These are phyloP conservation scores for Truncatella angustata DNA, from an alignment of 2,329 filamentous ascomycete species.

Conservation along the genomic window DNA sequence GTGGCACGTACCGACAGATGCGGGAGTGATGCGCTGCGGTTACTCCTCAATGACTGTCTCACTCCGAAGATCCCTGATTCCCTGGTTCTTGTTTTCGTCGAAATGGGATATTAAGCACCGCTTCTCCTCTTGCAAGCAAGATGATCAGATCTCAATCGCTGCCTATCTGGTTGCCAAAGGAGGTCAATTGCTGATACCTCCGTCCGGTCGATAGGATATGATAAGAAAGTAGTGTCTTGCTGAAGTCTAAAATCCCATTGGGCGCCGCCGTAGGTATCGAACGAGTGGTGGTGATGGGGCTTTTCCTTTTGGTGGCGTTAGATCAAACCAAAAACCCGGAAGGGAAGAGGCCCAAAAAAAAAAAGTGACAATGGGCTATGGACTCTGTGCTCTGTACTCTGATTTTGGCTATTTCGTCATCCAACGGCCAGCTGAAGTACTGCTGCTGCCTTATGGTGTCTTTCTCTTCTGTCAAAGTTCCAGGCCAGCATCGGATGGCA, in stretches of 20 bases:
- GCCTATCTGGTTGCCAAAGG: not conserved
- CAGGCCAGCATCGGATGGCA: not conserved
- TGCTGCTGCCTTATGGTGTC: too few species aligned
- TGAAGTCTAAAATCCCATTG: not conserved
- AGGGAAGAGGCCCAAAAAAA: too few species aligned
- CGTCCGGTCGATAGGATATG: not conserved
- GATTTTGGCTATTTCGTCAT: slow-evolving; percentile 5
- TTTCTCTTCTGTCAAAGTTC: not conserved
- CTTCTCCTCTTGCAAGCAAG: not conserved
- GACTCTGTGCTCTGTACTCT: too few species aligned
- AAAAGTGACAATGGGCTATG: slow-evolving; percentile 7
- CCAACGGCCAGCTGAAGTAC: slow-evolving; percentile 6
- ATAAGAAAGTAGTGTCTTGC: not conserved
- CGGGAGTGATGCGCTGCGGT: slow-evolving; percentile 13
- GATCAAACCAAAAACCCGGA: not conserved
- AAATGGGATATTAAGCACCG: not conserved
- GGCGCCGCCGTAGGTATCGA: not conserved
- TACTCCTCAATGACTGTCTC: slow-evolving; percentile 9
- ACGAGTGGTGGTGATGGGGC: not conserved
- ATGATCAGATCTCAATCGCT: too few species aligned
- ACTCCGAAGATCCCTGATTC: slow-evolving; percentile 6
- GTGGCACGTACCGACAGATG: slow-evolving; percentile 10
- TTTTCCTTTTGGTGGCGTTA: slow-evolving; percentile 6
- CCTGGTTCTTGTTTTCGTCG: not conserved
- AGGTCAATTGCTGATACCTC: not conserved